These are phyloP conservation scores for Russula olivacea DNA, from an alignment of 768 basidiomycete genomes.

Conservation along the genomic window DNA sequence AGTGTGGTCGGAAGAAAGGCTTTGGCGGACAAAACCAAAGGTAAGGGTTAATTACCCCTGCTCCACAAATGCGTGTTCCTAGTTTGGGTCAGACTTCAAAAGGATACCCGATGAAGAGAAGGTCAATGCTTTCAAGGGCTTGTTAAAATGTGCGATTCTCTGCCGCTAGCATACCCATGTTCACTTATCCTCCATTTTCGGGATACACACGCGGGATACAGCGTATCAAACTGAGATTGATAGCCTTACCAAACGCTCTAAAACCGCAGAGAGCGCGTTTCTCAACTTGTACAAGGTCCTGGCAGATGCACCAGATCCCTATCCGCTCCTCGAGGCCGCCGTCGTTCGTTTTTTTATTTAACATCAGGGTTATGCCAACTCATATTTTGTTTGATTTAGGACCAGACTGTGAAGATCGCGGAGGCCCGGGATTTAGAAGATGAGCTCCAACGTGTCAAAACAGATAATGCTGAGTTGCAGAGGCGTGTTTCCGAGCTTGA, in stretches of 20 bases:
- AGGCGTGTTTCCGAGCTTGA: constrained; percentile 61
- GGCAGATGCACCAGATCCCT: constrained; percentile 96
- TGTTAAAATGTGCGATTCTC: constrained; percentile 71
- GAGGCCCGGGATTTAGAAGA: constrained; percentile 73
- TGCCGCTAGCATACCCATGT: not conserved
- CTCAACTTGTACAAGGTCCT: constrained; percentile 94
- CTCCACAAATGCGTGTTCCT: not conserved
- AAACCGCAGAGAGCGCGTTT: constrained; percentile 91
- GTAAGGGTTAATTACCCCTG: constrained; percentile 36
- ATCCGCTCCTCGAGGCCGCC: constrained; percentile 90
- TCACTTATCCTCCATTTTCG: constrained; percentile 1
- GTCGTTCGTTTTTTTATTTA: constrained; percentile 49
- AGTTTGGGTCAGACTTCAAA: constrained; percentile 77
- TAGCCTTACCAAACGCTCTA: constrained; percentile 86
- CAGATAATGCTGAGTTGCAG: constrained; percentile 79
- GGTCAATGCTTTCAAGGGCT: constrained; percentile 75
- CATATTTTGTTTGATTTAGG: constrained; percentile 41
- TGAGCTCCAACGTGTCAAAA: constrained; percentile 65
- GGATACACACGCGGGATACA: constrained; percentile 38
- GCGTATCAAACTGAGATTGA: constrained; percentile 98
- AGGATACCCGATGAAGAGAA: constrained; percentile 91
- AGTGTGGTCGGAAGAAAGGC: constrained; percentile 89
- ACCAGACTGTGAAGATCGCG: constrained; percentile 86
- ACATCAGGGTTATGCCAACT: not conserved
- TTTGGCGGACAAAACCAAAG: constrained; percentile 93